These are phyloP conservation scores for Parathielavia appendiculata DNA, from an alignment of 495 filamentous ascomycete species.

Conservation along the genomic window DNA sequence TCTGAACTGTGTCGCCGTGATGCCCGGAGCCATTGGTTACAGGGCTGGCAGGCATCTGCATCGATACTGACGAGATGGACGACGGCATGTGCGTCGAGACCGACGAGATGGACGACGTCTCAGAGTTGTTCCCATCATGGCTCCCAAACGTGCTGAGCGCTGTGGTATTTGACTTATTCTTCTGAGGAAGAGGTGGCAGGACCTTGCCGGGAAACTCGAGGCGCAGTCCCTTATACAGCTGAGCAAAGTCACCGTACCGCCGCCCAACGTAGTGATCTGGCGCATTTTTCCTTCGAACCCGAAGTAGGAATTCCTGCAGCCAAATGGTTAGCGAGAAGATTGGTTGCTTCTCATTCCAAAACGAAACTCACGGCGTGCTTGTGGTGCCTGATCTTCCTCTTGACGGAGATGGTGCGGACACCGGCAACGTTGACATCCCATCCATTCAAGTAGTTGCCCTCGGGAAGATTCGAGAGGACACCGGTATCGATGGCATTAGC, in stretches of 20 bases:
- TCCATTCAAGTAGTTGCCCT: conserved; percentile 85
- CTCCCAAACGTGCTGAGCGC: conserved; percentile 48
- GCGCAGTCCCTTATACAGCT: conserved; percentile 70
- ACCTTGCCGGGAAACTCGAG: conserved; percentile 88
- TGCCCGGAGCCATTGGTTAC: conserved; percentile 17
- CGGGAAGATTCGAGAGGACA: conserved; percentile 74
- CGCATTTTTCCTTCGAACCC: conserved; percentile 68
- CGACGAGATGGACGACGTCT: conserved; percentile 72
- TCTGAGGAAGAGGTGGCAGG: conserved; percentile 78
- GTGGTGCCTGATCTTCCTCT: conserved; percentile 84
- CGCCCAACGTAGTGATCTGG: conserved; percentile 72
- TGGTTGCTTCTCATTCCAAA: neutral
- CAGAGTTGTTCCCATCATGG: conserved; percentile 53
- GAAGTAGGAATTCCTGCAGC: conserved; percentile 79
- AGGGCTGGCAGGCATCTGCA: conserved; percentile 33
- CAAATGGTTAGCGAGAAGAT: conserved; percentile 21
- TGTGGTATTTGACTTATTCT: conserved; percentile 73
- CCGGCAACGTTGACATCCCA: conserved; percentile 97
- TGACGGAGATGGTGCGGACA: conserved; percentile 72
- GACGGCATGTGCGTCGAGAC: conserved; percentile 57
- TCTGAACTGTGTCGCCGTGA: conserved; percentile 28
- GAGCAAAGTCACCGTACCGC: conserved; percentile 82
- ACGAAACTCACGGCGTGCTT: conserved; percentile 72
- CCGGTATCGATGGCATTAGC: conserved; percentile 87
- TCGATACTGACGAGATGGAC: conserved; percentile 75